Percentiles rank a stretch among this genome's conserved stretches.
phyloP scores from a whole-genome alignment of 2,329 filamentous ascomycete genomes.

The Hymenoscyphus infarciens region DNA sequence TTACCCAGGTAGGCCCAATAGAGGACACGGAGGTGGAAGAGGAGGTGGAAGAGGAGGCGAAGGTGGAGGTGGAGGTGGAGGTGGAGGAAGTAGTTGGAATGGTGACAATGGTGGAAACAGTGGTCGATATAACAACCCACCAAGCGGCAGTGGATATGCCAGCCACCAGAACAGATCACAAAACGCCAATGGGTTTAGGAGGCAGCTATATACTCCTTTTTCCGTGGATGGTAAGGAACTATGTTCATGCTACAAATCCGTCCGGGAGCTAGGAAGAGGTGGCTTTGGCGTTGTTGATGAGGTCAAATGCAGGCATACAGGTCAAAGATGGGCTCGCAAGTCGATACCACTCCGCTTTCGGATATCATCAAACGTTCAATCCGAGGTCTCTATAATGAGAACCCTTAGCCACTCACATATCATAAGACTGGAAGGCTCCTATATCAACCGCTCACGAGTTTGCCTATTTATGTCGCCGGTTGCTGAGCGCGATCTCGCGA shows the following conservation, averaged over 20 bases:
- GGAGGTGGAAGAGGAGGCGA: not conserved
- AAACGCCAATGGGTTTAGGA: not conserved
- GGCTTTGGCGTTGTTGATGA: slow-evolving; percentile 1
- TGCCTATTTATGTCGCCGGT: not conserved
- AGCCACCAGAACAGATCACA: not conserved
- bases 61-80: not conserved
- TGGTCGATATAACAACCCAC: not conserved
- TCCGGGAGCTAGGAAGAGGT: not conserved
- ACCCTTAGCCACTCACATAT: not conserved
- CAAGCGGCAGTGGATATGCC: not conserved
- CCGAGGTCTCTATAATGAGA: not conserved
- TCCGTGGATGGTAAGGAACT: not conserved
- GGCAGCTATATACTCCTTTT: not conserved
- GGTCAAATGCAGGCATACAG: not conserved
- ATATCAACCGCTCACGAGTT: too few relatives aligned
- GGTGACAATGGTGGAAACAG: not conserved
- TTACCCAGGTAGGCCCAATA: not conserved
- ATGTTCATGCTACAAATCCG: not conserved
- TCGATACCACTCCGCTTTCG: not conserved
- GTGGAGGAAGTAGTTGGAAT: not conserved
- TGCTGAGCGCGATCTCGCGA: slow-evolving; percentile 4
- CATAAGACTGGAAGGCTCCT: not conserved
- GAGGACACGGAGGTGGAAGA: not conserved
- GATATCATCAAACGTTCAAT: not conserved
- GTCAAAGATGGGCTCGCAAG: not conserved